Base-by-base conservation (phyloP, 495 filamentous ascomycete genomes). In the Terfezia claveryi region DNA sequence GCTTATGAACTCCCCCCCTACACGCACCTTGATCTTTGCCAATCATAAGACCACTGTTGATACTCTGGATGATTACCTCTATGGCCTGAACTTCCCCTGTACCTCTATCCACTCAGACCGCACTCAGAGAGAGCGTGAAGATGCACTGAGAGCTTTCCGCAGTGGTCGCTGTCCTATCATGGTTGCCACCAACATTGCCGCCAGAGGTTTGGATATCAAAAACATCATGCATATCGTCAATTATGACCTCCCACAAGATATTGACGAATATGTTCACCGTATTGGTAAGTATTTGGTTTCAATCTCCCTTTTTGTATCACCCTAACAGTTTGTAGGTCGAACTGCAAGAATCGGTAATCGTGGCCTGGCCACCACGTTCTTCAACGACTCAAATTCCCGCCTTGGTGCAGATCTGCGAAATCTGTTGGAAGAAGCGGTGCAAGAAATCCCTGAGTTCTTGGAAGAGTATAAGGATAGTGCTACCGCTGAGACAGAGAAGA, bases 151-250 rank as follows among this genome's bases (percentile, higher is more conserved):
- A 72, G 78, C 73, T 44, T 98, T 96, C 73, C 80, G 82, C 37
- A 68, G 66, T 46, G 91, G 83, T 5, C 72, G 73, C 46, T 71
- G 73, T 23, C 88, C 91, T 0, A 79, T 98, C 52, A 69, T 98
- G 55, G 76, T 95, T 55, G 76, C 89, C 6, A 95, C 89, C 52
- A 83, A 82, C 17, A 75, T 98, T 36, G 75, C 82, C 54, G 81
- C 87, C 58, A 86, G 91, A 61, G 91, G 91, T n/a, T 76, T 94
- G 16, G 91, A 98, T 61, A 80, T 95, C 23, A 76, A 74, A 52
- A 83, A 88, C 55, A 79, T 94, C 4, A 78, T 81, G 74, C 85
- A 94, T 60, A 81, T 98, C 56, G 80, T 98, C 73, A 96, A 98
- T 68, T 95, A 78, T 59, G 87, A 94, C 51, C 72, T 96, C 3